A percentile compares a stretch with the other conserved stretches of the same genome.
phyloP scores from a whole-genome alignment of 805 yeast genomes.

The Yarrowia keelungensis region DNA sequence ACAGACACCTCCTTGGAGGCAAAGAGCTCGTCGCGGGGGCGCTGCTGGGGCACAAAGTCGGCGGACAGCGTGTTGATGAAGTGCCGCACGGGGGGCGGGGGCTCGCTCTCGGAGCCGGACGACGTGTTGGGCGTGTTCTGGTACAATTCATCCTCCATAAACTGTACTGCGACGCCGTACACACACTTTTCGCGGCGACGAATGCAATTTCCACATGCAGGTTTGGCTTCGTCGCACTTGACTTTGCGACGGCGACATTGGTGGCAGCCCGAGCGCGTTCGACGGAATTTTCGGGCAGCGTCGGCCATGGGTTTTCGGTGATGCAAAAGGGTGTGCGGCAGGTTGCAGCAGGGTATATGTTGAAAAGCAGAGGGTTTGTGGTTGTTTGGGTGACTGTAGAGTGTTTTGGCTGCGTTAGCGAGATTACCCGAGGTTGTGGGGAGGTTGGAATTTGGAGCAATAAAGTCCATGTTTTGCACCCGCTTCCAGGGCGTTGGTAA shows the following conservation, averaged over 20 bases:
- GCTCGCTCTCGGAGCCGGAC: constrained; percentile 18
- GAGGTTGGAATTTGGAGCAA: constrained; percentile 29
- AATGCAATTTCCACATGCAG: constrained; percentile 35
- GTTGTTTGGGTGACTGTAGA: constrained; percentile 33
- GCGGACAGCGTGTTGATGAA: constrained; percentile 30
- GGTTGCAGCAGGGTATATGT: constrained; percentile 34
- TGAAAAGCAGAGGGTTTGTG: constrained; percentile 27
- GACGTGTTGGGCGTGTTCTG: constrained; percentile 22
- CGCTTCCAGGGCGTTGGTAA: background rate
- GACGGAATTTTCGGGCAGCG: constrained; percentile 38
- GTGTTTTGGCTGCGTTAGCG: constrained; percentile 35
- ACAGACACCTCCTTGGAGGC: constrained; percentile 31
- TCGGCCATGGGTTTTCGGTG: constrained; percentile 36
- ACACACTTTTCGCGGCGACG: constrained; percentile 34
- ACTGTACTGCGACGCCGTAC: constrained; percentile 27
- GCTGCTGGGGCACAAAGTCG: constrained; percentile 30
- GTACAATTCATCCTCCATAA: constrained; percentile 28
- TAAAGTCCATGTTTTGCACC: background rate
- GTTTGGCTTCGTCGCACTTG: constrained; percentile 38
- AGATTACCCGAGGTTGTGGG: constrained; percentile 36
- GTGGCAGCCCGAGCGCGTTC: constrained; percentile 37
- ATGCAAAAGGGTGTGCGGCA: constrained; percentile 28
- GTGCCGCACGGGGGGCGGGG: constrained; percentile 26
- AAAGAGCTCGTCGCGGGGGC: constrained; percentile 29
- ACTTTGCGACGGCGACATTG: constrained; percentile 38